Percentiles rank a stretch among this genome's conserved stretches.
Conservation (phyloP, 208 protist species). For the Wallacemonas collosoma region DNA sequence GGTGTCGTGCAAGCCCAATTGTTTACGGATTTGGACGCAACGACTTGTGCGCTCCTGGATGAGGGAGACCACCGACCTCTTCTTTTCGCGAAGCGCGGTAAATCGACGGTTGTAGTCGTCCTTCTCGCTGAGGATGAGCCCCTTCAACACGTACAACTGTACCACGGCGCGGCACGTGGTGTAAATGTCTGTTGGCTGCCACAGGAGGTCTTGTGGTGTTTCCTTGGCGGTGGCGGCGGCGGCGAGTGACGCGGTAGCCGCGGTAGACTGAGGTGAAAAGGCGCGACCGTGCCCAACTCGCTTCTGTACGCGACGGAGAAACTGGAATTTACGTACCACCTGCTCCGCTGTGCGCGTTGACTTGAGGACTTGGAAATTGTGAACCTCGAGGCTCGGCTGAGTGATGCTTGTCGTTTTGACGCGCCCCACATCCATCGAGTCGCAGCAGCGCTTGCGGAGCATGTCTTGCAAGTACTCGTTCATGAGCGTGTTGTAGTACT, state of each 20-base stretch:
- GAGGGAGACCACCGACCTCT: slow-evolving; percentile 47
- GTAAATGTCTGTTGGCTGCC: slow-evolving; percentile 62
- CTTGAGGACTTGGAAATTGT: slow-evolving; percentile 85
- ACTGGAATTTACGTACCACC: slow-evolving; percentile 63
- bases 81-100: slow-evolving; percentile 53
- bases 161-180: slow-evolving; percentile 59
- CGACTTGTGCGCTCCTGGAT: slow-evolving; percentile 82
- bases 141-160: slow-evolving; percentile 69
- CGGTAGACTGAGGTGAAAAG: background rate
- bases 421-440: slow-evolving; percentile 77
- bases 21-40: slow-evolving; percentile 72
- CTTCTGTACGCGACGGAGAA: slow-evolving; percentile 21
- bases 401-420: slow-evolving; percentile 67
- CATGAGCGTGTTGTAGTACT: slow-evolving; percentile 68
- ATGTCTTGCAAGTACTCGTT: slow-evolving; percentile 82
- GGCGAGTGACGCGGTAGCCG: no score
- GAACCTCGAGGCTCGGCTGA: slow-evolving; percentile 43
- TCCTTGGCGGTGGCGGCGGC: no score
- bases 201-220: slow-evolving; percentile 22
- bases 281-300: background rate
- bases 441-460: slow-evolving; percentile 72
- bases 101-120: slow-evolving; percentile 69
- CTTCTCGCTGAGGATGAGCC: slow-evolving; percentile 52
- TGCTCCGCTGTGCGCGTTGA: slow-evolving; percentile 22
- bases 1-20: slow-evolving; percentile 45